Evolutionary conservation across 441 rosid species (phyloP).

Genomic region (Gossypium schwendimanii): DNA sequence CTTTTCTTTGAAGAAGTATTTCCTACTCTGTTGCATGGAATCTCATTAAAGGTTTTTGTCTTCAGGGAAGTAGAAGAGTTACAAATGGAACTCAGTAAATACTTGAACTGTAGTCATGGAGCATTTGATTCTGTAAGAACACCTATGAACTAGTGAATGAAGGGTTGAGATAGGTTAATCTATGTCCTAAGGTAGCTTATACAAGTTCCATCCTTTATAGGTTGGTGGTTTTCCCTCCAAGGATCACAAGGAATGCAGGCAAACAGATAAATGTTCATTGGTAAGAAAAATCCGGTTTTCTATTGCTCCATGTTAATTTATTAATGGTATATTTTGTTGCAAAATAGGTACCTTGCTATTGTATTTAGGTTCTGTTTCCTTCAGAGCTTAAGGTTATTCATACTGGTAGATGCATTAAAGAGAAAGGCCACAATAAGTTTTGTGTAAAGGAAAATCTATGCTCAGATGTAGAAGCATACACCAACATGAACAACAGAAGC

Average conservation of each 20-base stretch:
- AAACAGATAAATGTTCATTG: conserved; percentile 37
- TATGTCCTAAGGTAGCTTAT: conserved; percentile 16
- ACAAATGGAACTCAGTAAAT: conserved; percentile 40
- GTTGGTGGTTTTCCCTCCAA: conserved; percentile 28
- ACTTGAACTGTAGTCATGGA: conserved; percentile 34
- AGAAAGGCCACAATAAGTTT: neutral
- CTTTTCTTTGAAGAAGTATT: conserved; percentile 4
- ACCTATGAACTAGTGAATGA: conserved; percentile 19
- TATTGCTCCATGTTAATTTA: conserved; percentile 10
- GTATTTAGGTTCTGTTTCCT: conserved; percentile 4
- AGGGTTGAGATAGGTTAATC: conserved; percentile 8
- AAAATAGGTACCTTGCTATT: conserved; percentile 5
- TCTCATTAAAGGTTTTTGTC: conserved; percentile 14
- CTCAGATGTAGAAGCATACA: neutral
- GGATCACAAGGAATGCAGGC: conserved; percentile 38
- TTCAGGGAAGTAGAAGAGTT: conserved; percentile 74
- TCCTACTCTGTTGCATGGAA: conserved; percentile 1
- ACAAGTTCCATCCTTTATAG: conserved; percentile 37
- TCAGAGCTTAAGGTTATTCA: conserved; percentile 1
- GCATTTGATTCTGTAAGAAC: conserved; percentile 47
- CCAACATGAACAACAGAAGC: conserved; percentile 4
- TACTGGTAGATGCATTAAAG: neutral
- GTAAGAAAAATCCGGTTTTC: conserved; percentile 30
- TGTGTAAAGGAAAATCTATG: neutral
- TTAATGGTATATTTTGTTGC: conserved; percentile 2